Percentiles rank a stretch among this genome's conserved stretches.
phyloP scores from a whole-genome alignment of 1,139 yeast species.

The Saccharomyces hybrid region DNA sequence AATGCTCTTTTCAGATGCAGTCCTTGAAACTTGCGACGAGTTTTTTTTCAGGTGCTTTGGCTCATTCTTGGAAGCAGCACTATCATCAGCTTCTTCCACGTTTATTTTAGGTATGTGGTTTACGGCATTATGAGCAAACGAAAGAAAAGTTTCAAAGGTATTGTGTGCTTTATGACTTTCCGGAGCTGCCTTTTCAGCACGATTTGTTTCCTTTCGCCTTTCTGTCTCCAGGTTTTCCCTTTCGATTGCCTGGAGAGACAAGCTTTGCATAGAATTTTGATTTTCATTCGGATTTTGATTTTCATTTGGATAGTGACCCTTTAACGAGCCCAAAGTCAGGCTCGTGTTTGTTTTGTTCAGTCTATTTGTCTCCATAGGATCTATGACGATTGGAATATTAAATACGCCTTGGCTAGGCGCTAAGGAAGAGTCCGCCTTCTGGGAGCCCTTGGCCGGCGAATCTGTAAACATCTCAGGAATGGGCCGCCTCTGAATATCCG shows the following conservation, averaged over 20 bases:
- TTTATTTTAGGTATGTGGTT: conserved; percentile 16
- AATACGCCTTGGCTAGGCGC: background rate
- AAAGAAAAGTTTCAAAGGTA: conserved; percentile 13
- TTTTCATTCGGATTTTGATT: background rate
- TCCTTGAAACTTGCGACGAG: too few relatives aligned
- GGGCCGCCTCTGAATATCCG: too few relatives aligned
- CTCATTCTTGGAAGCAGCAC: background rate
- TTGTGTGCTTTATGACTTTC: background rate
- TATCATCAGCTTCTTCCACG: conserved; percentile 4
- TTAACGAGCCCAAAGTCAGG: background rate
- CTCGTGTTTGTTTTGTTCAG: background rate
- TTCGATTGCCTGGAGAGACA: background rate
- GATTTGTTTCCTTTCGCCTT: background rate
- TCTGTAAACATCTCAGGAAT: background rate
- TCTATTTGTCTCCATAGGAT: background rate
- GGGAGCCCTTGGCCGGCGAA: background rate
- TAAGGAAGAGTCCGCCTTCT: background rate
- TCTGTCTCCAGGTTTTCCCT: background rate
- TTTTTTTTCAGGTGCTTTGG: background rate
- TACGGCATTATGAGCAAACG: conserved; percentile 20
- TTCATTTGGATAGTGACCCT: background rate
- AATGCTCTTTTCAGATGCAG: background rate
- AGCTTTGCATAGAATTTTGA: background rate
- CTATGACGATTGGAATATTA: background rate
- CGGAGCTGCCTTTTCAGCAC: background rate